Base-by-base conservation (phyloP, 129 eudicot genomes). In the Flaveria ramosissima region DNA sequence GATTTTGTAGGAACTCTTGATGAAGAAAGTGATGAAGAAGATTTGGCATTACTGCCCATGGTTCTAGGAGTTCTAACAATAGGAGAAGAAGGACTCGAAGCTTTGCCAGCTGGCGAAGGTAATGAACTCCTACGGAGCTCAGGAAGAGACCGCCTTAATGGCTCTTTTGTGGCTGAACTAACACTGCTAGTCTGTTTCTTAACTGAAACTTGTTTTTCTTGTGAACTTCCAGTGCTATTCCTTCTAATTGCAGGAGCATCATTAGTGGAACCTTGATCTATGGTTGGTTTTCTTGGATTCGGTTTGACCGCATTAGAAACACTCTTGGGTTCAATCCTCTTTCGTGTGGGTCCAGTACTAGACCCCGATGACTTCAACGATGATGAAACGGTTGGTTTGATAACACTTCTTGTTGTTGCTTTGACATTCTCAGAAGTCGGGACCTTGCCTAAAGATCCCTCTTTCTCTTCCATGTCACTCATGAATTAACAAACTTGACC, bases 191-290 rank as follows among this genome's bases (percentile, higher is more conserved):
- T 84, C 62, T 42, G 87, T 71, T 88, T 86, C 57, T 84, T 86
- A 27, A 78, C 71, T 21, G 84, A 30, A 26, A 72, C 64, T 50
- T 90, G 84, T 56, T 87, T 91, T 71, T 84, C 96, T 19, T 83
- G 90, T 78, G 86, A 77, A 66, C 92, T 89, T 26, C 98, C 97
- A 0, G 97, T 93, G 87, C 97, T 91, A 63, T 84, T 95, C 76
- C 97, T 87, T 88, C 99, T 84, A 66, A 75, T 66, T 50, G 83
- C 79, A 36, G 96, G 89, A 78, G 72, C 80, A 60, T 90, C 72
- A 72, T 75, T 85, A 68, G 64, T 21, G 21, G 6, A 53, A 24
- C 85, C 80, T 17, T 84, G 76, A 47, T 85, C 82, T 27, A 73
- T 20, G 30, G 84, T 80, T 46, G 90, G 65, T 83, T 81, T 92